These are phyloP conservation scores for Colletotrichum tropicale DNA, from an alignment of 2,329 filamentous ascomycete genomes.

Conservation along the genomic window DNA sequence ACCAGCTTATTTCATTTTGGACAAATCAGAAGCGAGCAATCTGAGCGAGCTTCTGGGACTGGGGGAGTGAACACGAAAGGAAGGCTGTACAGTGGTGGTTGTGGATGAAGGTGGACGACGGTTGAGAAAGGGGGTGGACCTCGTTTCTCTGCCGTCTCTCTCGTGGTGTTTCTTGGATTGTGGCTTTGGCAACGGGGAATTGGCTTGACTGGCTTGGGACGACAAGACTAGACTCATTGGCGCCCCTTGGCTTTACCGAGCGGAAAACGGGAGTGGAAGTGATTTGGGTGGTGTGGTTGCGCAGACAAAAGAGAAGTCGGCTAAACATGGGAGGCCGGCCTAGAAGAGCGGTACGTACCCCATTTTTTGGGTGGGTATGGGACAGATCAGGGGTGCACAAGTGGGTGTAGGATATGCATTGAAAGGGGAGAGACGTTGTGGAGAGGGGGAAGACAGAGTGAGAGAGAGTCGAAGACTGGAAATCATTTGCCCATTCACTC, in stretches of 20 bases:
- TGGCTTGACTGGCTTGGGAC: background rate
- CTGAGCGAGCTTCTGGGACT: conserved; percentile 10
- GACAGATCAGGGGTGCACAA: conserved; percentile 4
- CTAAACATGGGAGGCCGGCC: background rate
- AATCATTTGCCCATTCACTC: background rate
- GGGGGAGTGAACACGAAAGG: conserved; percentile 9
- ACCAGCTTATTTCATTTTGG: conserved; percentile 24
- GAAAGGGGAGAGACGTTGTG: conserved; percentile 5
- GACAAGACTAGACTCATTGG: background rate
- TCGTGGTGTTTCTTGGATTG: background rate
- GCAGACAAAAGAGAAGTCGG: background rate
- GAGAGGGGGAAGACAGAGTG: background rate
- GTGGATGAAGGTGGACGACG: background rate
- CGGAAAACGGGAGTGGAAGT: conserved; percentile 1
- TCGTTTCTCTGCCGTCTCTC: background rate
- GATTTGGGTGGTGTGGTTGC: background rate
- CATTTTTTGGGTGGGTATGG: background rate
- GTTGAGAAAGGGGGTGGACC: conserved; percentile 12
- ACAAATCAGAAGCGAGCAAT: conserved; percentile 19
- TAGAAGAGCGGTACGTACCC: background rate
- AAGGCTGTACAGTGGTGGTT: background rate
- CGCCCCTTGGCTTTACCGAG: conserved; percentile 10
- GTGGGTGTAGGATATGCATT: conserved; percentile 7
- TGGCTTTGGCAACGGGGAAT: conserved; percentile 11
- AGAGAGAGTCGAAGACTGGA: background rate